Evolutionary conservation across 2,329 filamentous ascomycete genomes (phyloP).

Genomic region (Colletotrichum tabaci): DNA sequence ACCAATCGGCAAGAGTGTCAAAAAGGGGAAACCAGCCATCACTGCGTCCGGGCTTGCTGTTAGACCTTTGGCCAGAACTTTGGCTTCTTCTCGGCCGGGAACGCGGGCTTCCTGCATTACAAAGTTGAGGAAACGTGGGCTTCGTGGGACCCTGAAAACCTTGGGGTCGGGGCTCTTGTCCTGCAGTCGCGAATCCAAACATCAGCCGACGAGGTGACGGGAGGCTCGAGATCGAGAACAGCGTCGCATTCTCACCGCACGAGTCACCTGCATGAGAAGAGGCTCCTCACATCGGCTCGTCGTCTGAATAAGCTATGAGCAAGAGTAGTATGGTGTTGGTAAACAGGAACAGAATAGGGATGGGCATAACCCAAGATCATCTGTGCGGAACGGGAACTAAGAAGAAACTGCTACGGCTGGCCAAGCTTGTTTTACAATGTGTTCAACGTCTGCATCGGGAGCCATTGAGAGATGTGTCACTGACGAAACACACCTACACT

Average conservation of each 20-base stretch:
- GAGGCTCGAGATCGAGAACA: conserved; percentile 30
- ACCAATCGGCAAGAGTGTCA: background rate
- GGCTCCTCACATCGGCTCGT: conserved; percentile 8
- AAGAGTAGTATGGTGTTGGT: background rate
- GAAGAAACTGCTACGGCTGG: conserved; percentile 9
- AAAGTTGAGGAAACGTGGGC: conserved; percentile 12
- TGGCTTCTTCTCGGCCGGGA: conserved; percentile 18
- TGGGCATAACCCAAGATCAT: conserved; percentile 19
- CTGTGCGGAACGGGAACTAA: conserved; percentile 38
- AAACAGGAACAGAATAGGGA: conserved; percentile 3
- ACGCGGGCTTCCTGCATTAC: conserved; percentile 18
- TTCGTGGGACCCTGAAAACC: conserved; percentile 30
- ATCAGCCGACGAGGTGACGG: conserved; percentile 29
- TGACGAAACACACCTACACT: background rate
- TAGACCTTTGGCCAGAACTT: background rate
- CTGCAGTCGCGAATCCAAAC: conserved; percentile 21
- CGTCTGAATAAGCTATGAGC: conserved; percentile 35
- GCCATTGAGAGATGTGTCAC: conserved; percentile 1
- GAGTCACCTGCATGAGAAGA: conserved; percentile 30
- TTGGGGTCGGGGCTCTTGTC: background rate
- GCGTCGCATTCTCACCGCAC: conserved; percentile 17
- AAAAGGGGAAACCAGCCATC: background rate
- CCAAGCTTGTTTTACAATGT: conserved; percentile 23
- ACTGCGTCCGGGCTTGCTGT: background rate
- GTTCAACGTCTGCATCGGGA: background rate